Percentiles rank a stretch among this genome's conserved stretches.
These are phyloP conservation scores for Basipetospora chlamydospora DNA, from an alignment of 2,329 filamentous ascomycete genomes.

Conservation along the genomic window DNA sequence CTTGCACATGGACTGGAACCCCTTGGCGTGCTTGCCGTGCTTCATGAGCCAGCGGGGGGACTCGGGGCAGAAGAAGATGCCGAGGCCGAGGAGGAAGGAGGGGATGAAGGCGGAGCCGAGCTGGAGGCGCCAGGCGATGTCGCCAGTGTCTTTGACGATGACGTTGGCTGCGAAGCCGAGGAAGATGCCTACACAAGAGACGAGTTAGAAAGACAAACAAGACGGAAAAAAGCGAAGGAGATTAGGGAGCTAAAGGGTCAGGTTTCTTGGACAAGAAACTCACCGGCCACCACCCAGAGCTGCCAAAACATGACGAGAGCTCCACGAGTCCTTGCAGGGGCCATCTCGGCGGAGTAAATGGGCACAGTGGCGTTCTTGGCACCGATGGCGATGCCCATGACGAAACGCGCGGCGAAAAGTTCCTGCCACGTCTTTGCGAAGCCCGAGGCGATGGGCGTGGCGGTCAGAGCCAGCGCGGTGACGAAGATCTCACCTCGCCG, in stretches of 20 bases:
- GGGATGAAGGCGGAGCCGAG: constrained; percentile 42
- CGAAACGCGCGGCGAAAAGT: constrained; percentile 27
- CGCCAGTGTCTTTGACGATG: constrained; percentile 35
- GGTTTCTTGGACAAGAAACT: too few relatives aligned
- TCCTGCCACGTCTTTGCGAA: constrained; percentile 44
- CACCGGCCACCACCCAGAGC: constrained; percentile 17
- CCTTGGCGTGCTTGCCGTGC: constrained; percentile 41
- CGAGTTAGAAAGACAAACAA: not conserved
- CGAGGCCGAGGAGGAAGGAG: constrained; percentile 33
- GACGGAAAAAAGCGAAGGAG: constrained; percentile 1
- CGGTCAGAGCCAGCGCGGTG: constrained; percentile 40
- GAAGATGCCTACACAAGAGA: constrained; percentile 21
- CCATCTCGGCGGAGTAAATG: constrained; percentile 37
- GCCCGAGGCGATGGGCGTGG: constrained; percentile 41
- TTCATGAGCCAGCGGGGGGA: too few relatives aligned
- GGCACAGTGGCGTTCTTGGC: constrained; percentile 32
- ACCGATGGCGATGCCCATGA: constrained; percentile 49
- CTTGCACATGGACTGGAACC: constrained; percentile 34
- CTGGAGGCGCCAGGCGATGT: constrained; percentile 46
- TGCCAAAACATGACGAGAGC: constrained; percentile 39
- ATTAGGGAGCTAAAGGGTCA: not conserved
- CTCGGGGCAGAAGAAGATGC: constrained; percentile 52
- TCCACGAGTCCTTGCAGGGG: constrained; percentile 34
- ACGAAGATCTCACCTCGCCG: constrained; percentile 52
- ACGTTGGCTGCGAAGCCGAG: constrained; percentile 37